A percentile compares a stretch with the other conserved stretches of the same genome.
These are phyloP conservation scores for Viola odorata DNA, from an alignment of 345 rosid genomes.

Conservation along the genomic window DNA sequence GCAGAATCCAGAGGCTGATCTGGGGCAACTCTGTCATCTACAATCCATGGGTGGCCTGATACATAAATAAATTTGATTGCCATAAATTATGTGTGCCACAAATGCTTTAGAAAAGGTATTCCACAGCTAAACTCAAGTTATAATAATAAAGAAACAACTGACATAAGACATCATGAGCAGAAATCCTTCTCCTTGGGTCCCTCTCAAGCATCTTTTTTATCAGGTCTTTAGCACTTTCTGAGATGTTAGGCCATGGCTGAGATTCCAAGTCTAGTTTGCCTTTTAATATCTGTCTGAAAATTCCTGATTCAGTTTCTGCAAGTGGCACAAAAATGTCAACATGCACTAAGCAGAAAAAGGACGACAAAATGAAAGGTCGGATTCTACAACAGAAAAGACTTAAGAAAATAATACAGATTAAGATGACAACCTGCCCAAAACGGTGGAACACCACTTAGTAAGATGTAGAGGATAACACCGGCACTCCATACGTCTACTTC, in stretches of 20 bases:
- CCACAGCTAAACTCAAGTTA: neutral
- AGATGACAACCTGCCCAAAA: constrained; percentile 76
- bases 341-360: neutral
- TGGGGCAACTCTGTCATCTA: constrained; percentile 85
- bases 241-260: constrained; percentile 91
- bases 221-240: constrained; percentile 88
- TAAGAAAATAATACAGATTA: neutral
- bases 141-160: constrained; percentile 27
- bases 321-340: constrained; percentile 5
- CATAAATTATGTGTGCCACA: neutral
- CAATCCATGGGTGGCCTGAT: constrained; percentile 93
- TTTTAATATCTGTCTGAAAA: constrained; percentile 80
- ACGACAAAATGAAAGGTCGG: neutral
- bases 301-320: constrained; percentile 93
- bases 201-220: constrained; percentile 82
- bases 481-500: constrained; percentile 96
- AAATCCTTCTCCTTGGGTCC: constrained; percentile 69
- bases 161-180: constrained; percentile 91
- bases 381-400: neutral
- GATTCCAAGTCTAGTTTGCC: constrained; percentile 85
- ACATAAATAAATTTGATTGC: constrained; percentile 12
- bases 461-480: constrained; percentile 91
- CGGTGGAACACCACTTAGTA: constrained; percentile 92
- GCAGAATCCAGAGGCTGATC: constrained; percentile 94
- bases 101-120: neutral